Percentiles rank a stretch among this genome's conserved stretches.
These are phyloP conservation scores for Ophiorrhiza pumila DNA, from an alignment of 257 asterid species.

Conservation along the genomic window DNA sequence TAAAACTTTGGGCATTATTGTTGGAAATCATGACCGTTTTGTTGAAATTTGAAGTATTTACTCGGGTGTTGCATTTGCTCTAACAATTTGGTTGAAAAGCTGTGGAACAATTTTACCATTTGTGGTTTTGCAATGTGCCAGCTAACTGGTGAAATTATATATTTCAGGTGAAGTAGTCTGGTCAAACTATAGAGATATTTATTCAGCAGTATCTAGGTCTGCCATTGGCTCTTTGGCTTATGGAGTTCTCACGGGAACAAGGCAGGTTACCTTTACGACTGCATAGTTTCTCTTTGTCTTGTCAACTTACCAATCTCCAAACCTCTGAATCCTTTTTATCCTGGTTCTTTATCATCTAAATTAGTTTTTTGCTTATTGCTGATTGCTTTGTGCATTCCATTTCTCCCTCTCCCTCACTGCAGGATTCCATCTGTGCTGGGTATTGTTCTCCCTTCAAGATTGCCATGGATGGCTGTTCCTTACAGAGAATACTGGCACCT, in stretches of 20 bases:
- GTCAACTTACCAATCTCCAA: not conserved
- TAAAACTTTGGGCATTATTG: not conserved
- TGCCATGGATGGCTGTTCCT: slow-evolving; percentile 76
- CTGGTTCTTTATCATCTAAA: not conserved
- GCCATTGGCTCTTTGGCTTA: slow-evolving; percentile 57
- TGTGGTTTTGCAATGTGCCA: not conserved
- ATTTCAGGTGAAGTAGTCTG: slow-evolving; percentile 66
- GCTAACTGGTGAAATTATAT: slow-evolving; percentile 17
- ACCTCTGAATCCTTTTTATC: not conserved
- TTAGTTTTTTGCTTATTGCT: not conserved
- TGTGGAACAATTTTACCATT: not conserved
- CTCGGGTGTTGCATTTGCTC: not conserved
- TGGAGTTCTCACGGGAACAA: slow-evolving; percentile 78
- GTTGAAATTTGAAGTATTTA: not conserved
- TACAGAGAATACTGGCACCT: slow-evolving; percentile 76
- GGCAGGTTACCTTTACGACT: slow-evolving; percentile 31
- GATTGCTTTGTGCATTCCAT: not conserved
- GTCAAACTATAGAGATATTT: slow-evolving; percentile 52
- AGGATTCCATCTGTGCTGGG: slow-evolving; percentile 51
- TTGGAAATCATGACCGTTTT: not conserved
- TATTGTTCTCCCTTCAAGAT: slow-evolving; percentile 40
- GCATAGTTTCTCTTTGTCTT: not conserved
- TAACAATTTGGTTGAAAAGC: not conserved
- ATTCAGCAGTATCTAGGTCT: slow-evolving; percentile 56
- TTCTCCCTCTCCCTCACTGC: slow-evolving; percentile 22